Evolutionary conservation across 108 stramenopile species (phyloP).

Genomic region (Cyclotella atomus): DNA sequence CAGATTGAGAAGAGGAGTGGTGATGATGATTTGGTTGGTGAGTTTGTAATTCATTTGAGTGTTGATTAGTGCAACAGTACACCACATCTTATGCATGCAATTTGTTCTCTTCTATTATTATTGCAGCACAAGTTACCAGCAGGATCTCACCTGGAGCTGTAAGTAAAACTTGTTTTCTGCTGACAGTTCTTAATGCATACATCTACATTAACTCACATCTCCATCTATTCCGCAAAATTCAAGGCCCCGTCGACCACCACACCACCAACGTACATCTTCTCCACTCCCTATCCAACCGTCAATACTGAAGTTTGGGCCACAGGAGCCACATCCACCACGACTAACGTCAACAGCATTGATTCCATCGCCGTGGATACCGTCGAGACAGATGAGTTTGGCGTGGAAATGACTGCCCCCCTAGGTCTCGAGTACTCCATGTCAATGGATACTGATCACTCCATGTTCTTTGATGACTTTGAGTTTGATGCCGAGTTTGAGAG

Average conservation of each 20-base stretch:
- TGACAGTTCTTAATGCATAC: too few species aligned
- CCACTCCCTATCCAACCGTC: not conserved
- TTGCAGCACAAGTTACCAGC: not conserved
- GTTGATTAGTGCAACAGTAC: too few species aligned
- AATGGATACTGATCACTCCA: not conserved
- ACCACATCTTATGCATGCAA: too few species aligned
- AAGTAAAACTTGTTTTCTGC: not conserved
- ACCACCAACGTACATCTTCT: not conserved
- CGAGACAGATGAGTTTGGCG: not conserved
- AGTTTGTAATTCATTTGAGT: too few species aligned
- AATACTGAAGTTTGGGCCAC: slow-evolving; percentile 1
- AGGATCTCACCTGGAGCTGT: not conserved
- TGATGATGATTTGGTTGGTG: not conserved
- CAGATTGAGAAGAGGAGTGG: not conserved
- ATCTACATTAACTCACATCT: not conserved
- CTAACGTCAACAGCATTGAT: not conserved
- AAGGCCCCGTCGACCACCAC: not conserved
- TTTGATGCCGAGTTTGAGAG: not conserved
- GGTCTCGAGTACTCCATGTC: not conserved
- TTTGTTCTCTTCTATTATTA: too few species aligned
- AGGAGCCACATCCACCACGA: not conserved
- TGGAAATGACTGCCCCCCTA: too few species aligned
- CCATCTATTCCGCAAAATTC: not conserved
- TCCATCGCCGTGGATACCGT: not conserved
- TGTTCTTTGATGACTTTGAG: not conserved